A percentile compares a stretch with the other conserved stretches of the same genome.
Evolutionary conservation across 305 asterid species (phyloP).

Genomic region (Fraxinus platypoda): DNA sequence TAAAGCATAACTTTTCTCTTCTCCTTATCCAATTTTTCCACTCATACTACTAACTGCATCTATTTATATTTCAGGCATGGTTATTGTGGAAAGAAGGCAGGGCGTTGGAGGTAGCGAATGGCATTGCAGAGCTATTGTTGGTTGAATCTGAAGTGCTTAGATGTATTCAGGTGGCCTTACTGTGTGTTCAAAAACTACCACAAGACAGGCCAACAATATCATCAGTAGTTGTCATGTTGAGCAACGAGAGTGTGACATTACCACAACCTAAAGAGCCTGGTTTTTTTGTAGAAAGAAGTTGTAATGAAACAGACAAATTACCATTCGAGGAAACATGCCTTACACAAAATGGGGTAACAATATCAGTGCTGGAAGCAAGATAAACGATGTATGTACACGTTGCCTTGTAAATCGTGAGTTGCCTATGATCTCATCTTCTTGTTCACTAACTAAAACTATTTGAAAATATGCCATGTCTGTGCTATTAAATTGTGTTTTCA

Average conservation of each 20-base stretch:
- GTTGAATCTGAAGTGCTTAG: conserved; percentile 21
- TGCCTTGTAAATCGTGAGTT: no score
- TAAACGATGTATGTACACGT: no score
- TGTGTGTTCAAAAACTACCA: conserved; percentile 27
- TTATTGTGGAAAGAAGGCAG: conserved; percentile 24
- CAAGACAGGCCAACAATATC: conserved; percentile 34
- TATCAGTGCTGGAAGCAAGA: no score
- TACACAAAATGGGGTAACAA: no score
- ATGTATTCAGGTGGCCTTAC: conserved; percentile 25
- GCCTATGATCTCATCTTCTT: no score
- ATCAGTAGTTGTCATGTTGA: conserved; percentile 24
- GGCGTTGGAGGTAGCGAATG: conserved; percentile 24
- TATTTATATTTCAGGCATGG: not conserved
- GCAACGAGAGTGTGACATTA: conserved; percentile 14
- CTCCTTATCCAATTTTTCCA: not conserved
- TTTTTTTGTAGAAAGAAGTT: no score
- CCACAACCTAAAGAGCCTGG: conserved; percentile 30
- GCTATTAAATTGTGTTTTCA: no score
- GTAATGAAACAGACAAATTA: no score
- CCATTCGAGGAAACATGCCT: no score
- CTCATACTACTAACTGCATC: not conserved
- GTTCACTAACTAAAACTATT: no score
- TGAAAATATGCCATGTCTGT: no score
- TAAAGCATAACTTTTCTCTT: not conserved
- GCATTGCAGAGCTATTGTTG: not conserved